These are phyloP conservation scores for Macadamia integrifolia DNA, from an alignment of 164 flowering plant genomes.

Conservation along the genomic window DNA sequence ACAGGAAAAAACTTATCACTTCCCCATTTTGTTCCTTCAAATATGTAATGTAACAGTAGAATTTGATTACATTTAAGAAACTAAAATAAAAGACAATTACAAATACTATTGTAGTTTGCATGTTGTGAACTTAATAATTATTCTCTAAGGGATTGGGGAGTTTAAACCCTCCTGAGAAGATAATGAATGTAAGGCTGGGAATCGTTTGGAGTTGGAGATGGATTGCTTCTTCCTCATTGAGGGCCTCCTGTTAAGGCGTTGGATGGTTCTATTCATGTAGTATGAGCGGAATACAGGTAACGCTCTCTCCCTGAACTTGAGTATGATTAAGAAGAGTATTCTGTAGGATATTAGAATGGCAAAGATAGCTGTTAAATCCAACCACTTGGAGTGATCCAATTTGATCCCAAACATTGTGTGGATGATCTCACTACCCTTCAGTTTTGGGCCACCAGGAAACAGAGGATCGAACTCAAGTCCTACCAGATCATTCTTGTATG, in stretches of 20 bases:
- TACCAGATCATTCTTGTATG: neutral
- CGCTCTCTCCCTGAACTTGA: neutral
- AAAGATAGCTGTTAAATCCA: conserved; percentile 42
- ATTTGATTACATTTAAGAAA: no score
- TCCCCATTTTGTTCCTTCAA: no score
- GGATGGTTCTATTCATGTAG: neutral
- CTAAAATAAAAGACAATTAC: neutral
- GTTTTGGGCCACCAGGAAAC: neutral
- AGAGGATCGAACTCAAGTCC: neutral
- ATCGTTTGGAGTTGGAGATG: conserved; percentile 26
- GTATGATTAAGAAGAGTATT: neutral
- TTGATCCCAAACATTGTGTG: neutral
- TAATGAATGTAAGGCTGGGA: conserved; percentile 3
- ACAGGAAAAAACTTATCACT: no score
- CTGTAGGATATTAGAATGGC: neutral
- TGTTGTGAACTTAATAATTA: neutral
- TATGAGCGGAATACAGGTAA: neutral
- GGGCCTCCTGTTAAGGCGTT: neutral
- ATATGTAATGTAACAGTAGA: no score
- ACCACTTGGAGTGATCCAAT: conserved; percentile 58
- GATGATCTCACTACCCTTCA: neutral
- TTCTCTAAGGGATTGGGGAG: neutral
- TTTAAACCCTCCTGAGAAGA: neutral
- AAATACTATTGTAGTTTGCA: neutral
- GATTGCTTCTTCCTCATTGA: neutral